phyloP scores from a whole-genome alignment of 306 rosid genomes.

The Astragalus glycyphyllos region DNA sequence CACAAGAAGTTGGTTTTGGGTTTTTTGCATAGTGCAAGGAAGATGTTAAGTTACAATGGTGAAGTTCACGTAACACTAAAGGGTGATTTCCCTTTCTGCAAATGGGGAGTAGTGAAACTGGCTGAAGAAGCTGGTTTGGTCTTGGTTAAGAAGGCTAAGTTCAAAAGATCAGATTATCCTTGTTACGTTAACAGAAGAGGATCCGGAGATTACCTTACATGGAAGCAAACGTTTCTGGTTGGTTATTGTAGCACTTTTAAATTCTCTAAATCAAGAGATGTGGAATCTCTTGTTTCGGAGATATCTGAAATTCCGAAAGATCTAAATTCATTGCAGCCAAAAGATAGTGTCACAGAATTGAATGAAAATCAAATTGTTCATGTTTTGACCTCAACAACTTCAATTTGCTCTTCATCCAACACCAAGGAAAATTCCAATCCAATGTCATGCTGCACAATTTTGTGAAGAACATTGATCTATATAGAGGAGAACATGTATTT shows the following conservation, averaged over 20 bases:
- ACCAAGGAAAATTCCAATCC: not conserved
- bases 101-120: constrained; percentile 44
- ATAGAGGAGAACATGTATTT: no score
- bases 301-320: not conserved
- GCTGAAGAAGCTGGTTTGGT: constrained; percentile 36
- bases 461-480: not conserved
- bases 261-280: constrained; percentile 17
- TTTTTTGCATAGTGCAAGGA: constrained; percentile 41
- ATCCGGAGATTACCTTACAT: not conserved
- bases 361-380: not conserved
- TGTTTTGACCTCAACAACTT: not conserved
- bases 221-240: not conserved
- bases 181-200: constrained; percentile 45
- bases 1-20: constrained; percentile 33
- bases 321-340: not conserved
- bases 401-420: not conserved
- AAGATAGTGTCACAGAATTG: not conserved
- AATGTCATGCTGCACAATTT: constrained; percentile 3
- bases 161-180: not conserved
- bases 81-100: constrained; percentile 18
- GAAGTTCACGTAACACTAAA: constrained; percentile 62
- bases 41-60: constrained; percentile 39
- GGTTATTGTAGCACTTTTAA: constrained; percentile 45
- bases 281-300: not conserved
- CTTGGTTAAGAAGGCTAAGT: constrained; percentile 17